Evolutionary conservation across 2,329 filamentous ascomycete genomes (phyloP), one percentile per base, ranked within the genome.

Genomic region (Colletotrichum sp.): DNA sequence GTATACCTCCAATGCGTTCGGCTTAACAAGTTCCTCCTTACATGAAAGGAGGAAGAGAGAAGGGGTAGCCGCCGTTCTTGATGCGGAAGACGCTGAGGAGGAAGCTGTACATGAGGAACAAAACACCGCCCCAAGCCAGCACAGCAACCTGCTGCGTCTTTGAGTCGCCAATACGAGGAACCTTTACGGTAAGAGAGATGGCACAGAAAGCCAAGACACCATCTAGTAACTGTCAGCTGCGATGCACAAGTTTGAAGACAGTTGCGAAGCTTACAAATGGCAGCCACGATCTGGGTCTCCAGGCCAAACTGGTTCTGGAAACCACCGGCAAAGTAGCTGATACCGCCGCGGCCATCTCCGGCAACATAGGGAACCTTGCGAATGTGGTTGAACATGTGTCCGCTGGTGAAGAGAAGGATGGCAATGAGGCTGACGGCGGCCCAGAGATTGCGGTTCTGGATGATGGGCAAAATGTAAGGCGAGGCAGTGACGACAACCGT

Each of bases 351-450:
- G 49, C 95, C 95, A 83, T 99, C 93, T 57, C 94, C 95, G 57
- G 93, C 90, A 36, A 99, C 95, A 81, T 99, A 99, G 4, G 97
- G 97, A 4, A 98, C 95, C 84, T 97, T 96, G 80, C 98, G 92
- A 82, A 99, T 99, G 83, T 98, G 96, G 85, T 99, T 99, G 90
- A 98, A 99, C 98, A 99, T 99, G 86, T 99, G 96, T 52, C 97
- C 98, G 80, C 95, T 97, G 63, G 94, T 98, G 87, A 99, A 99
- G 74, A 98, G 89, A 57, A 99, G 91, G 78, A 99, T 96, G 16
- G 93, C 90, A 81, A 99, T 96, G 79, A 99, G 88, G 85, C 95
- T 98, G 81, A 98, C 86, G 26, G 95, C 95, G 28, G 96, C 96
- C 97, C 97, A 99, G 21, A 99, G 87, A 81, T 98, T 99, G 80